These are phyloP conservation scores for Panicum virgatum DNA, from an alignment of 202 grass and related monocot genomes.

Conservation along the genomic window DNA sequence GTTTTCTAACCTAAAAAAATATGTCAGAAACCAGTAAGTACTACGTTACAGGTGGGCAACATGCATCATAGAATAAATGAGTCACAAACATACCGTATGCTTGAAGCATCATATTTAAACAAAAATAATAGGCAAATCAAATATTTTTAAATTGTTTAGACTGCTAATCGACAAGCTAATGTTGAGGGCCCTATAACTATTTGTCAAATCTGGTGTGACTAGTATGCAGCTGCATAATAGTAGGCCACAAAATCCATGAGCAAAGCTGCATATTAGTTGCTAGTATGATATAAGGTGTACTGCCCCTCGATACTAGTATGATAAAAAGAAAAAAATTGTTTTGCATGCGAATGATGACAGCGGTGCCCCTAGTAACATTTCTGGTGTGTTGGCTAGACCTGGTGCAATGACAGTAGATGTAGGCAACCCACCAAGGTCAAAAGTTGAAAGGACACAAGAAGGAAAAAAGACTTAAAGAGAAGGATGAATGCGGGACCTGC, in stretches of 20 bases:
- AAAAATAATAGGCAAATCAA: not conserved
- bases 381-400: no score
- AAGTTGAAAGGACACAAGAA: no score
- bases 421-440: no score
- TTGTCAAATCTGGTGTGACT: not conserved
- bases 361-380: no score
- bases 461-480: no score
- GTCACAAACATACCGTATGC: not conserved
- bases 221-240: not conserved
- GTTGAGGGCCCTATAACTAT: not conserved
- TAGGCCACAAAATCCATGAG: not conserved
- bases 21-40: constrained; percentile 26
- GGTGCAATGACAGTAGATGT: no score
- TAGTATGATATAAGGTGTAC: no score
- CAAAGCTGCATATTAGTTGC: not conserved
- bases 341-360: no score
- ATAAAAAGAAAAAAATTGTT: no score
- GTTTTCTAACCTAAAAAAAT: constrained; percentile 75
- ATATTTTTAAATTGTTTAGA: constrained; percentile 1
- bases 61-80: not conserved
- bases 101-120: constrained; percentile 20
- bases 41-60: not conserved
- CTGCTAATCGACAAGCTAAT: not conserved
- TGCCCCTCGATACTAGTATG: no score
- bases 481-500: no score